phyloP scores from a whole-genome alignment of 805 yeast species.

The Wickerhamiella bombiphila region DNA sequence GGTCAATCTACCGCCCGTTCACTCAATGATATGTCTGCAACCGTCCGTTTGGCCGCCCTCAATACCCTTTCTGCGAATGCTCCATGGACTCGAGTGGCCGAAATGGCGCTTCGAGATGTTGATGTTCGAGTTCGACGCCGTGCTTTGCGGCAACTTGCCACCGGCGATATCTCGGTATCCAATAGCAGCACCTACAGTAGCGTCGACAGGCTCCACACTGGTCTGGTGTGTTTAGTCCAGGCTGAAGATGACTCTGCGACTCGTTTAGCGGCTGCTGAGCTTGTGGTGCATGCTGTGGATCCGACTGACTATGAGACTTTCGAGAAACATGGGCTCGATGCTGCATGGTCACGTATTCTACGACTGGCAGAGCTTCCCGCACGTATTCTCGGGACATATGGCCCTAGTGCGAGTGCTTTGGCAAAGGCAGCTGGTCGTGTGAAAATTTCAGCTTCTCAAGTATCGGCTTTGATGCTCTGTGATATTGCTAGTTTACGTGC shows the following conservation, averaged over 20 bases:
- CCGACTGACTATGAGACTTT: neutral
- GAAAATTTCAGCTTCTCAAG: no score
- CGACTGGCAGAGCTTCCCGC: no score
- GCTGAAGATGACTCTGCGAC: conserved; percentile 1
- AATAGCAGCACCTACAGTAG: no score
- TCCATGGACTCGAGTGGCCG: conserved; percentile 3
- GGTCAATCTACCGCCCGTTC: neutral
- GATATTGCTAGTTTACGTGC: no score
- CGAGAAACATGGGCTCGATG: no score
- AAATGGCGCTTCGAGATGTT: conserved; percentile 11
- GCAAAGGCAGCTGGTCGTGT: no score
- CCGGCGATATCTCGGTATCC: no score
- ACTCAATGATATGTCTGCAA: conserved; percentile 9
- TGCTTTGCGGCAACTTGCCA: no score
- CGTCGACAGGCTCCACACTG: neutral
- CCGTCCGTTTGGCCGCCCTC: conserved; percentile 12
- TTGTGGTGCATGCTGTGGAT: neutral
- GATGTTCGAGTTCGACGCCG: conserved; percentile 12
- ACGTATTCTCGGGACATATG: no score
- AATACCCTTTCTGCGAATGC: neutral
- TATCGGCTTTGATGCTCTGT: no score
- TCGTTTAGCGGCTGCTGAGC: conserved; percentile 1
- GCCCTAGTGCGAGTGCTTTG: no score
- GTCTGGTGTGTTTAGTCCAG: neutral
- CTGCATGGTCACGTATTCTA: no score